These are phyloP conservation scores for Arbutus unedo DNA, from an alignment of 148 eudicot genomes.

Conservation along the genomic window DNA sequence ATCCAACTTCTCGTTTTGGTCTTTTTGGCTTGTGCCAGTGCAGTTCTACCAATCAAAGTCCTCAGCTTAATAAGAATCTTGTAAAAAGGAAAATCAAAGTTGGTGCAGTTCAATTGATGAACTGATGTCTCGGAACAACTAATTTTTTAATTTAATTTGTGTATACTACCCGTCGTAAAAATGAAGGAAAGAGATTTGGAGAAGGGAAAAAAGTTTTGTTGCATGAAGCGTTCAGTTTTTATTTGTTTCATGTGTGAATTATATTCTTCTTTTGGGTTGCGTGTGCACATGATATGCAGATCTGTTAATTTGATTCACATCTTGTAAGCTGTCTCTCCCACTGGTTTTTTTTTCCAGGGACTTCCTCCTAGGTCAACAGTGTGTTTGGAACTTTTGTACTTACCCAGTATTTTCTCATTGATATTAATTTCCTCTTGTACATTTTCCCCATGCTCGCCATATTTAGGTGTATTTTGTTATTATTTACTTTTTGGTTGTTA, in stretches of 20 bases:
- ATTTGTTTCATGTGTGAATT: not conserved
- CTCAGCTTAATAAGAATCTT: too few relatives aligned
- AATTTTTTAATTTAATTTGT: not conserved
- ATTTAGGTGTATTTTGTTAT: too few relatives aligned
- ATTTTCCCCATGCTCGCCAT: too few relatives aligned
- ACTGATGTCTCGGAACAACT: not conserved
- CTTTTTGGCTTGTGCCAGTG: not conserved
- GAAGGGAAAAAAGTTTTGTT: not conserved
- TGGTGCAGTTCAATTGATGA: not conserved
- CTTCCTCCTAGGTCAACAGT: constrained; percentile 96
- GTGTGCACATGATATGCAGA: not conserved
- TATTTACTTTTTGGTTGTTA: not conserved
- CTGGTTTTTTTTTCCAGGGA: constrained; percentile 49
- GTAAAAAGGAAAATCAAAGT: not conserved
- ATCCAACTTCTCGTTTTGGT: not conserved
- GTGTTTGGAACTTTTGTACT: constrained; percentile 21
- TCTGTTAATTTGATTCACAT: not conserved
- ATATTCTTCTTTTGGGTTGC: too few relatives aligned
- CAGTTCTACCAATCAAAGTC: too few relatives aligned
- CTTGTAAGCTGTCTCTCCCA: not conserved
- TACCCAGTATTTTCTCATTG: not conserved
- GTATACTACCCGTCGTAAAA: not conserved
- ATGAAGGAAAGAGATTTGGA: not conserved
- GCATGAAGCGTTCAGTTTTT: not conserved
- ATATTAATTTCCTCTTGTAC: not conserved